A percentile compares a stretch with the other conserved stretches of the same genome.
phyloP scores from a whole-genome alignment of 73 alveolate species.

The Symbiodinium natans region DNA sequence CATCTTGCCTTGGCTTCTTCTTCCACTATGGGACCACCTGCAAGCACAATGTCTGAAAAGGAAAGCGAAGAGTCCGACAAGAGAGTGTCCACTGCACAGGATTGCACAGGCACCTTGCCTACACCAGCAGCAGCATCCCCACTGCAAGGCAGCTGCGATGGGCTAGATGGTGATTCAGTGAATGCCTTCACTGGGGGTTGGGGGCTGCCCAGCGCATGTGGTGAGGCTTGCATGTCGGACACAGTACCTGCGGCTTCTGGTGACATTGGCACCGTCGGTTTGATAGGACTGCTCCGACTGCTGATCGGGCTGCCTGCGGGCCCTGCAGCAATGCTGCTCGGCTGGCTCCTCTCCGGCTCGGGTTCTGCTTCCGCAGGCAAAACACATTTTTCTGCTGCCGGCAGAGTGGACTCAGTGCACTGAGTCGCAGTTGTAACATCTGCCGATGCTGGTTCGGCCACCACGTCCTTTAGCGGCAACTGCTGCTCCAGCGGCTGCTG shows the following conservation, averaged over 20 bases:
- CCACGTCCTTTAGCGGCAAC: not conserved
- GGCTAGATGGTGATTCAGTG: not conserved
- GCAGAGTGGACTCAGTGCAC: too few species aligned
- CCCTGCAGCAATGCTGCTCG: not conserved
- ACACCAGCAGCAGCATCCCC: slow-evolving; percentile 89
- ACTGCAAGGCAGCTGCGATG: slow-evolving; percentile 41
- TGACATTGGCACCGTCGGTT: not conserved
- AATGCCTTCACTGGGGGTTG: not conserved
- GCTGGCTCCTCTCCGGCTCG: not conserved
- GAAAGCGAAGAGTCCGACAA: not conserved
- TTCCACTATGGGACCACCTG: not conserved
- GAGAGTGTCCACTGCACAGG: too few species aligned
- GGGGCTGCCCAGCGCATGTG: not conserved
- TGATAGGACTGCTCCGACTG: not conserved
- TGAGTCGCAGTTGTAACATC: too few species aligned
- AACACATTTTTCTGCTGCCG: not conserved
- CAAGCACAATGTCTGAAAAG: not conserved
- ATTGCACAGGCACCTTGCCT: not conserved
- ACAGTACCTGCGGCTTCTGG: not conserved
- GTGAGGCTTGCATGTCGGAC: not conserved
- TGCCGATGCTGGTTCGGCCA: too few species aligned
- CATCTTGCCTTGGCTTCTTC: slow-evolving; percentile 33
- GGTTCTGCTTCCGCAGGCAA: not conserved
- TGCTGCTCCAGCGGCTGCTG: not conserved
- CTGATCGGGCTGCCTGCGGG: slow-evolving; percentile 8